phyloP scores from a whole-genome alignment of 805 yeast genomes.

The Starmera amethionina region DNA sequence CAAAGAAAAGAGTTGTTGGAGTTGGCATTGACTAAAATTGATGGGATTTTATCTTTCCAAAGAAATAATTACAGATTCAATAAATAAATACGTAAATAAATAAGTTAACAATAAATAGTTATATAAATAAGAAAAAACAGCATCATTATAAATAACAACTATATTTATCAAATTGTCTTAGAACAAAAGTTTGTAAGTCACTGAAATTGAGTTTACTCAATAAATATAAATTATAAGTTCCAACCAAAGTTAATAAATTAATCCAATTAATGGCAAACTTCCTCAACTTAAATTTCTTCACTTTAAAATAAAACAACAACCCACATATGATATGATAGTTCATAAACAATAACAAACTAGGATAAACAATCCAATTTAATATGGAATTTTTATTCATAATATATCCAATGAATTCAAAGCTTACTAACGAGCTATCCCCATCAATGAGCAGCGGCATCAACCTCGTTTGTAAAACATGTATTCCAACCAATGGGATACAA shows the following conservation, averaged over 20 bases:
- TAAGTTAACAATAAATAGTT: neutral
- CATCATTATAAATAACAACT: conserved; percentile 6
- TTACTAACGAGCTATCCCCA: conserved; percentile 54
- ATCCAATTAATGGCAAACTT: conserved; percentile 34
- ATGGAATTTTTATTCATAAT: conserved; percentile 19
- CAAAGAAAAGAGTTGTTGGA: conserved; percentile 85
- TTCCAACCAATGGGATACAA: conserved; percentile 31
- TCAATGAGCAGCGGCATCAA: conserved; percentile 42
- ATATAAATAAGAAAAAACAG: neutral
- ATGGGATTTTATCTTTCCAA: conserved; percentile 34
- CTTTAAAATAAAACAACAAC: conserved; percentile 32
- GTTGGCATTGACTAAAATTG: conserved; percentile 76
- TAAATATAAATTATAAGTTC: conserved; percentile 25
- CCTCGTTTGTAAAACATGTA: conserved; percentile 41
- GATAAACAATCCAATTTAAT: conserved; percentile 23
- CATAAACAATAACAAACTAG: conserved; percentile 25
- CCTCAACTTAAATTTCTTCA: conserved; percentile 30
- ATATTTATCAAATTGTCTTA: conserved; percentile 11
- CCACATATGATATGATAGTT: conserved; percentile 52
- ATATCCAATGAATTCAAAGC: conserved; percentile 41
- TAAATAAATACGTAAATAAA: no score
- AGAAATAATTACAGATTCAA: conserved; percentile 8
- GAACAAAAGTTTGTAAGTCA: conserved; percentile 7
- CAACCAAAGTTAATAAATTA: conserved; percentile 24
- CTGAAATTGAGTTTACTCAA: conserved; percentile 3